A percentile compares a stretch with the other conserved stretches of the same genome.
Conservation (phyloP, 805 yeast genomes). For the Komagataella populi region DNA sequence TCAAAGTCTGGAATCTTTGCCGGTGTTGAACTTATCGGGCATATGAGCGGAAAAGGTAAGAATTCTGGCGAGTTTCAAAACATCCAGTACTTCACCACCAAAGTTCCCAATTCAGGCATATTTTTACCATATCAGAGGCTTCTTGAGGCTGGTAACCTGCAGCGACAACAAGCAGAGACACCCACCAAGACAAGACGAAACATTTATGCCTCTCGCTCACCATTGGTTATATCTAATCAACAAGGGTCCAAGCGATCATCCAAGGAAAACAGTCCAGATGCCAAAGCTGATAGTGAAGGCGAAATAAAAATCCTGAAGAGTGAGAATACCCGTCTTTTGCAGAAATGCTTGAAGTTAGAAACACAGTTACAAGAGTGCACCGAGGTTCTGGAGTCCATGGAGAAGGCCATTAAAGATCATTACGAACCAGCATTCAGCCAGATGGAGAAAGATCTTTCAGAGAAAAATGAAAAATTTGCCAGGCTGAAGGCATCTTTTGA, state of each 20-base stretch:
- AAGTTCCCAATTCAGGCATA: constrained; percentile 54
- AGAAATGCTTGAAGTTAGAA: constrained; percentile 6
- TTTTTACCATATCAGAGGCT: constrained; percentile 48
- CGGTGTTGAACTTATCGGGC: constrained; percentile 76
- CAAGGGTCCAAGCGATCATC: background rate
- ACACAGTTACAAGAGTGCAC: constrained; percentile 26
- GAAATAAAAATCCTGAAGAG: background rate
- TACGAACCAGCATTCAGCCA: constrained; percentile 32
- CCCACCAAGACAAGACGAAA: background rate
- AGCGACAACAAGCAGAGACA: constrained; percentile 5
- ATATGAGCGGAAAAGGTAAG: constrained; percentile 53
- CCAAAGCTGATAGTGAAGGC: background rate
- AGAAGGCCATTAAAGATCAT: constrained; percentile 28
- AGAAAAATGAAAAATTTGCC: constrained; percentile 31
- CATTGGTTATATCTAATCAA: constrained; percentile 5
- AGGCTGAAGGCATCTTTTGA: constrained; percentile 35
- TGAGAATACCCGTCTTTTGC: background rate
- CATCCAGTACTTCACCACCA: constrained; percentile 50
- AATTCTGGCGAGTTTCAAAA: constrained; percentile 81
- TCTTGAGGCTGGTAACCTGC: constrained; percentile 8
- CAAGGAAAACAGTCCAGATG: background rate
- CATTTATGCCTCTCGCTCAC: background rate
- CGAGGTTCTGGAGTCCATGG: constrained; percentile 32
- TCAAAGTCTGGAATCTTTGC: constrained; percentile 69
- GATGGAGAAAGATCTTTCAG: constrained; percentile 26